Evolutionary conservation across 129 eudicot genomes (phyloP), one percentile per base, ranked within the genome.

Genomic region (Pittosporum tobira): DNA sequence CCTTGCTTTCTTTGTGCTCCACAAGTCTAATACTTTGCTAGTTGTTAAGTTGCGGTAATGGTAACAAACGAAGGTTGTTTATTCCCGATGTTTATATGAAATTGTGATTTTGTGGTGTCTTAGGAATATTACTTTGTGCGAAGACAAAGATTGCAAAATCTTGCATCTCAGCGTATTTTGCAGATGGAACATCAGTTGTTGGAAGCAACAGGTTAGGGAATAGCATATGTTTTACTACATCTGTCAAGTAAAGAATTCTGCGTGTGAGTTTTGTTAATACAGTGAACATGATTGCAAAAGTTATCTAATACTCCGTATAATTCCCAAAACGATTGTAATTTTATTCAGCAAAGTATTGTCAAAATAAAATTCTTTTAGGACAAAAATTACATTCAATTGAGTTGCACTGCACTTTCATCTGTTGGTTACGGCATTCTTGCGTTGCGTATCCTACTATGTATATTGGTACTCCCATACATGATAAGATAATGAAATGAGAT

Each of bases 61-160:
- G 26, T 59, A 24, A 24, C 6, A 3, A 26, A 0, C 37, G 0
- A 14, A 19, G 27, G 48, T n/a, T 64, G n/a, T 37, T 16, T n/a
- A 51, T 28, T 36, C 47, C 9, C 16, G n/a, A 6, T 0, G 10
- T 7, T 14, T 23, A 36, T 31, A 52, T 1, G 43, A 38, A 26
- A 36, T 62, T 50, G 6, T 21, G 15, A 37, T 71, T 54, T 24
- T 36, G 6, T 57, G n/a, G 29, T 34, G 64, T 45, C 21, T 52
- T 65, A 91, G 99, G 99, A 76, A 77, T 86, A 62, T 64, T 91
- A 61, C 99, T 91, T 50, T 91, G 99, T 81, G 99, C 99, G 24
- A 91, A 87, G 76, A 83, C 99, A 67, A 83, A 81, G 79, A 78
- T 71, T 45, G 87, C 96, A 13, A 91, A 91, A 74, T 69, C 85